phyloP scores from a whole-genome alignment of 2,329 filamentous ascomycete genomes.

The Sclerotinia spermophila region DNA sequence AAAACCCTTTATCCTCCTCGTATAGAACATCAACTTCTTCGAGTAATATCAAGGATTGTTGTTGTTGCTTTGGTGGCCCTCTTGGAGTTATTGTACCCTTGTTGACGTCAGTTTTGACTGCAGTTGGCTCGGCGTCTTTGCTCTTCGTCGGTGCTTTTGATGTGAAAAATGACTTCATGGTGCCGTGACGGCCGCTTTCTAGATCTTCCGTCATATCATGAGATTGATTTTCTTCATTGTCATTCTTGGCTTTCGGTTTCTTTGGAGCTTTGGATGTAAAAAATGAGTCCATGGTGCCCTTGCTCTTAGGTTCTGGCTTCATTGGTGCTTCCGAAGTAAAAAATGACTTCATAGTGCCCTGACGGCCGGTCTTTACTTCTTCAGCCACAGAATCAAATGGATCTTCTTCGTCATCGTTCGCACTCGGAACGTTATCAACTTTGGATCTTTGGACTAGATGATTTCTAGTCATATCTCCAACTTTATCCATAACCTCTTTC shows the following conservation, averaged over 20 bases:
- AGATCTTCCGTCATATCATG: conserved; percentile 54
- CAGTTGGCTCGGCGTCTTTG: conserved; percentile 31
- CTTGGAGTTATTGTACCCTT: conserved; percentile 20
- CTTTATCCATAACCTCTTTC: conserved; percentile 83
- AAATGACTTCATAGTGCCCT: conserved; percentile 77
- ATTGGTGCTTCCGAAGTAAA: conserved; percentile 56
- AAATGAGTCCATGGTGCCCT: conserved; percentile 69
- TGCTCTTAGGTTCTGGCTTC: conserved; percentile 29
- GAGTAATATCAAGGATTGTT: conserved; percentile 89
- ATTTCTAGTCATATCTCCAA: conserved; percentile 96
- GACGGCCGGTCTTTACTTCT: conserved; percentile 64
- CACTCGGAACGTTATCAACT: conserved; percentile 31
- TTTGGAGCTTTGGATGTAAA: conserved; percentile 56
- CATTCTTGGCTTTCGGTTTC: conserved; percentile 28
- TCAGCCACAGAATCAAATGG: conserved; percentile 47
- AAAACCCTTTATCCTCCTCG: conserved; percentile 94
- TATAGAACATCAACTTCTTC: conserved; percentile 94
- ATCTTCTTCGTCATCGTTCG: conserved; percentile 38
- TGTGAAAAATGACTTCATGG: conserved; percentile 78
- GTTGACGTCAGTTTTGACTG: conserved; percentile 25
- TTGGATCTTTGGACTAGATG: conserved; percentile 70
- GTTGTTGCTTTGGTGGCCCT: conserved; percentile 51
- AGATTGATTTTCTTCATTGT: conserved; percentile 32
- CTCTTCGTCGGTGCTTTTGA: conserved; percentile 41
- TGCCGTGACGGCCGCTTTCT: conserved; percentile 69